Base-by-base conservation (phyloP, 2,329 filamentous ascomycete genomes). In the Talaromyces sp. region DNA sequence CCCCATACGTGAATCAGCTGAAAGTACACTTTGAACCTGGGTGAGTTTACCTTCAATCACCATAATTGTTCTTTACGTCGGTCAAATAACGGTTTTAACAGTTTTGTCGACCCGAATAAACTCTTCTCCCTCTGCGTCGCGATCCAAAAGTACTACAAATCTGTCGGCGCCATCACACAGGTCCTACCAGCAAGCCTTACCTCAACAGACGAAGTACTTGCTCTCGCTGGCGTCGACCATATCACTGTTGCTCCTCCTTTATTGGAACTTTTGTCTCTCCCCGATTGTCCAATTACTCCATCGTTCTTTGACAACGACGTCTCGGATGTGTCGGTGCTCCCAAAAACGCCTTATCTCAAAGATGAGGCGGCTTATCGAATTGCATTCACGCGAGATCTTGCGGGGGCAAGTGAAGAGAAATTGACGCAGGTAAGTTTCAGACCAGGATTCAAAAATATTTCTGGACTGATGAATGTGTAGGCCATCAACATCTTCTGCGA, bases 1-100 rank as follows among this genome's bases (percentile, higher is more conserved):
- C 87, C 0, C 87, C 88, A 0, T 82, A 89, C 67, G 85, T 90
- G 35, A 89, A 89, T 70, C 86, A 89, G 68, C 76, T 90, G 47
- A 84, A 83, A 68, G 87, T 88, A 5, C 86, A 89, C 69, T 86
- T 88, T 64, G 83, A 86, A 50, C 60, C 69, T 8, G 72, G 70
- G 75, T 75, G 43, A 58, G 69, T 63, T 19, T 3, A 16, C 50
- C 16, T 16, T 10, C 16, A 16, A 35, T 11, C 3, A 5, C 8
- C 1, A n/a, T 11, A 7, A 11, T n/a, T 16, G 16, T 13, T n/a
- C 16, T 31, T 6, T 31, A 31, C 11, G 9, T 47, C 6, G 19
- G 24, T 10, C 13, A 35, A 19, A 16, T 54, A 7, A 54, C 27
- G 19, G 3, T 2, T 7, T 22, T 7, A 22, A 35, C 9, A 75